Conservation (phyloP, 1,139 yeast genomes). For the Schizosaccharomyces versatilis region DNA sequence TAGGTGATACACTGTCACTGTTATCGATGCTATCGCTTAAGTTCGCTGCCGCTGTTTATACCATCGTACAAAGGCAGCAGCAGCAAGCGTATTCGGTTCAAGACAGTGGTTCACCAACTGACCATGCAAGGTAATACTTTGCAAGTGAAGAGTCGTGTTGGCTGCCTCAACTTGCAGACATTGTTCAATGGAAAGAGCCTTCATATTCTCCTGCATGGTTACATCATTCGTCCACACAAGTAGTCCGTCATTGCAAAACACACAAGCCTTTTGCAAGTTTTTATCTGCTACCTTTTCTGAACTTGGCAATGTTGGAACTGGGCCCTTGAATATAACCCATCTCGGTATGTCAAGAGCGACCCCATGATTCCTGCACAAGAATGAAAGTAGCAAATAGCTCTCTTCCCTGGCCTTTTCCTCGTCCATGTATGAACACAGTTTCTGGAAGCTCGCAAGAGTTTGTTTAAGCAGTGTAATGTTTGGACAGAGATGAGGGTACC, state of each 20-base stretch:
- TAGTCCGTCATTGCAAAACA: constrained; percentile 1
- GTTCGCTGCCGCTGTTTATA: neutral
- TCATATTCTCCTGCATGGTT: neutral
- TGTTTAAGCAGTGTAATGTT: neutral
- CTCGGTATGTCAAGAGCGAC: neutral
- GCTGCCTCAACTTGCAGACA: neutral
- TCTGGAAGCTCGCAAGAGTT: neutral
- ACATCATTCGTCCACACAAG: neutral
- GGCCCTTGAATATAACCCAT: neutral
- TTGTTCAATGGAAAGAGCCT: neutral
- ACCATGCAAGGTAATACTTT: neutral
- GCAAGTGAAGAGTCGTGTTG: neutral
- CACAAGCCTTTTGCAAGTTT: neutral
- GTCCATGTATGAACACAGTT: neutral
- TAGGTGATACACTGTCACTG: too few relatives aligned
- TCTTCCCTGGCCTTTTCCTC: constrained; percentile 1
- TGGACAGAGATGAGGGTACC: neutral
- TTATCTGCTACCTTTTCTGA: neutral
- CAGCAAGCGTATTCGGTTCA: neutral
- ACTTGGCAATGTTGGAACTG: neutral
- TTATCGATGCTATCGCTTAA: too few relatives aligned
- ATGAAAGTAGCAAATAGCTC: neutral
- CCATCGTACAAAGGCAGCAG: neutral
- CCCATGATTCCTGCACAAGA: neutral
- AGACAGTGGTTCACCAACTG: neutral